Conservation (phyloP, 2,329 filamentous ascomycete genomes). For the Epichloe bromicola region DNA sequence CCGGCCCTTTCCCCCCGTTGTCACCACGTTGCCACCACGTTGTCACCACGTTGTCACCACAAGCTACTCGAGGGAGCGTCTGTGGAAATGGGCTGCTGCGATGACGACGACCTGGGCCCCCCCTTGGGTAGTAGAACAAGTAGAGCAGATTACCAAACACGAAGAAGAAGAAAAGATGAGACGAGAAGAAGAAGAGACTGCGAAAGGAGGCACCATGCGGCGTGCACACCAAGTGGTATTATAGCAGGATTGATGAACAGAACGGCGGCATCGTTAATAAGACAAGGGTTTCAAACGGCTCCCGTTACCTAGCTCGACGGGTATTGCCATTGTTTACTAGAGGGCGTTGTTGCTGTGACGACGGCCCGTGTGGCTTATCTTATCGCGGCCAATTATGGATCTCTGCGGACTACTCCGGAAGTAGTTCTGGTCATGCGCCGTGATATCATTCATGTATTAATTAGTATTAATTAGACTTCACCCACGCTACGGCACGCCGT, state of each 20-base stretch:
- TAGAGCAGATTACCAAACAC: neutral
- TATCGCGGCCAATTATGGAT: neutral
- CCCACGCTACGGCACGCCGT: too few species aligned
- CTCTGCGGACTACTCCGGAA: too few species aligned
- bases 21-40: neutral
- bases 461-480: too few species aligned
- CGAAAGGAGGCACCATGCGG: neutral
- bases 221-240: neutral
- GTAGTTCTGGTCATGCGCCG: too few species aligned
- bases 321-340: conserved; percentile 13
- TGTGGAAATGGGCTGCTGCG: neutral
- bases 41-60: neutral
- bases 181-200: neutral
- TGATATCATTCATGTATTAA: too few species aligned
- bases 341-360: conserved; percentile 12
- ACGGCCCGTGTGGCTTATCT: conserved; percentile 12
- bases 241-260: neutral
- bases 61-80: neutral
- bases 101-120: neutral
- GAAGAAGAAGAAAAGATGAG: neutral
- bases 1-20: conserved; percentile 5
- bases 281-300: conserved; percentile 1
- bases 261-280: conserved; percentile 1
- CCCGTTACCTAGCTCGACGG: neutral
- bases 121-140: neutral